phyloP scores from a whole-genome alignment of 345 rosid species.

The Eucalyptus curtisii region DNA sequence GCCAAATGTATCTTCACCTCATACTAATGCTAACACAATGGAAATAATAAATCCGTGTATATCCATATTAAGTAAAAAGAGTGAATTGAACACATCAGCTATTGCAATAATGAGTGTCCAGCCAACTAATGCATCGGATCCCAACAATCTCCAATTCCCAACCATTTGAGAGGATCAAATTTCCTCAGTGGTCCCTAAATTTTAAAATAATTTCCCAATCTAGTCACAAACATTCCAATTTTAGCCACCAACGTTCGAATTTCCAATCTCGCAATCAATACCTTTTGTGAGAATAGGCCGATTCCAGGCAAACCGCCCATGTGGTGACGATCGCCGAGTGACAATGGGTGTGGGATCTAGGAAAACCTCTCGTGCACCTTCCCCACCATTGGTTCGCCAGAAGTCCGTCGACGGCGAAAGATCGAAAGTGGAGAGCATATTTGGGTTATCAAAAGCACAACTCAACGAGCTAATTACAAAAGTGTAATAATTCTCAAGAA shows the following conservation, averaged over 20 bases:
- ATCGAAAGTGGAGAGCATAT: neutral
- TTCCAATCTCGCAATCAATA: neutral
- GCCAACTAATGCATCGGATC: neutral
- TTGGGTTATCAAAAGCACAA: neutral
- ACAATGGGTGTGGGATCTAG: too few species aligned
- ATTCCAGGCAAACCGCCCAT: neutral
- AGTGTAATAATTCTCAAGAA: neutral
- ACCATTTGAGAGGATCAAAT: neutral
- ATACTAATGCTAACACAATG: neutral
- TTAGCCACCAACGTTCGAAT: neutral
- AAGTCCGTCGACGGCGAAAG: neutral
- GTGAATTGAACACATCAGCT: neutral
- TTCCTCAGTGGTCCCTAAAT: neutral
- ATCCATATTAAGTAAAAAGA: neutral
- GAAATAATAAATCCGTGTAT: neutral
- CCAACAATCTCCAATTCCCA: neutral
- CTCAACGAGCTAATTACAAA: neutral
- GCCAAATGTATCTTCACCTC: neutral
- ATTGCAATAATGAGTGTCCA: neutral
- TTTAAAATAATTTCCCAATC: neutral
- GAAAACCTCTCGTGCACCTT: neutral
- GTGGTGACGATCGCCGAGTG: neutral
- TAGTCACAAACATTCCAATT: neutral
- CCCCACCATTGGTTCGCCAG: neutral
- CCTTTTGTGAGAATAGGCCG: neutral